phyloP scores from a whole-genome alignment of 2,329 filamentous ascomycete species.

The Chrysoporthe puriensis region DNA sequence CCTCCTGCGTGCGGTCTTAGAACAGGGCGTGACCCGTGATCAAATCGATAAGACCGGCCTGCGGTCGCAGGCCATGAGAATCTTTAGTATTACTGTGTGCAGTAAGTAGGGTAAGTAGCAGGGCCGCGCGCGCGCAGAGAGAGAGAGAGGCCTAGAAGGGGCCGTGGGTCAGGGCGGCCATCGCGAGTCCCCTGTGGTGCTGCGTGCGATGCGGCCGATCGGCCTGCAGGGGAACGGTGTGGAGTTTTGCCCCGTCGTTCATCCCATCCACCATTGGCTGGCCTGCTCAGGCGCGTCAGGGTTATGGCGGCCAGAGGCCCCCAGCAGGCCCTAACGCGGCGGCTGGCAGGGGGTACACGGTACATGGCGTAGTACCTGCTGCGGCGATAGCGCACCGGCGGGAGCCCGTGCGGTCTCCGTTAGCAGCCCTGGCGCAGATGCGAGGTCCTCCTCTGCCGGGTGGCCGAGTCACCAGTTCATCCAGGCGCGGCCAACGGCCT shows the following conservation, averaged over 20 bases:
- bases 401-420: neutral
- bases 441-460: neutral
- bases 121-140: too few species aligned
- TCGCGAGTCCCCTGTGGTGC: neutral
- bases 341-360: neutral
- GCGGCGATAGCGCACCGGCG: neutral
- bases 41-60: neutral
- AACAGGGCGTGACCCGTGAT: slow-evolving; percentile 1
- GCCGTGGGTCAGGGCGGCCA: too few species aligned
- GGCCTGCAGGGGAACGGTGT: neutral
- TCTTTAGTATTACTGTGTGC: too few species aligned
- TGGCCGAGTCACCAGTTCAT: neutral
- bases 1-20: neutral
- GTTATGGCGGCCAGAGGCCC: neutral
- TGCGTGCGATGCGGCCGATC: neutral
- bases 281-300: neutral
- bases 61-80: neutral
- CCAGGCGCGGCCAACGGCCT: neutral
- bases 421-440: neutral
- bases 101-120: too few species aligned
- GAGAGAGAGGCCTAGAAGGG: neutral
- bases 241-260: slow-evolving; percentile 1
- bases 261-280: slow-evolving; percentile 6
- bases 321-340: neutral
- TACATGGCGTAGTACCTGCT: neutral